phyloP scores from a whole-genome alignment of 139 green algal species.

The Ostreobium quekettii region DNA sequence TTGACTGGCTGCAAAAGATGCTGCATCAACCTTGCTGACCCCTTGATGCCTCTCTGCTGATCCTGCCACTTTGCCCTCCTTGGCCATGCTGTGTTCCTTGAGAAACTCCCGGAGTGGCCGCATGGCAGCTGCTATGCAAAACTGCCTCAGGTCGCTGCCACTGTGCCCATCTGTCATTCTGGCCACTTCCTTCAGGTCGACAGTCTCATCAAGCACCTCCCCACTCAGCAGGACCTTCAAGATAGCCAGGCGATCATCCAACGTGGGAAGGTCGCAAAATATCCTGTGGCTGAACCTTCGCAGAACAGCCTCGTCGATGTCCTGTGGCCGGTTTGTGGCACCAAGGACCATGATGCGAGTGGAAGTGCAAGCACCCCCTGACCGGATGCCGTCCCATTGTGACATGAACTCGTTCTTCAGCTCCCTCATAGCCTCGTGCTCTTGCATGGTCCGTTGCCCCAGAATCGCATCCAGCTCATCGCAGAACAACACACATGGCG shows the following conservation, averaged over 20 bases:
- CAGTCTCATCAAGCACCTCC: background rate
- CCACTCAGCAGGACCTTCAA: constrained; percentile 16
- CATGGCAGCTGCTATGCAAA: constrained; percentile 59
- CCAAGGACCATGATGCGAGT: constrained; percentile 55
- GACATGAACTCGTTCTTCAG: constrained; percentile 68
- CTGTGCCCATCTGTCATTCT: constrained; percentile 36
- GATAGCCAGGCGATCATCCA: constrained; percentile 41
- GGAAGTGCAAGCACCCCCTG: too few species aligned
- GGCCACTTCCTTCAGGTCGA: constrained; percentile 32
- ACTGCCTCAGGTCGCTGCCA: constrained; percentile 50
- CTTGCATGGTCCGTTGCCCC: constrained; percentile 18
- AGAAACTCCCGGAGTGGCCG: constrained; percentile 52
- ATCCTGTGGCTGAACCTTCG: constrained; percentile 45
- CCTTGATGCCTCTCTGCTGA: background rate
- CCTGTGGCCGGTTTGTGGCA: constrained; percentile 59
- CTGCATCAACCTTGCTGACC: background rate
- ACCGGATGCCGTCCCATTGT: constrained; percentile 53
- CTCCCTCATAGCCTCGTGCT: constrained; percentile 62
- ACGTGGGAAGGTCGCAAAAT: constrained; percentile 50
- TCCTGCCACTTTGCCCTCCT: background rate
- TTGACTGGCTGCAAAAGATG: background rate
- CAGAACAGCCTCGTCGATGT: constrained; percentile 65
- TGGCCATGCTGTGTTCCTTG: background rate
- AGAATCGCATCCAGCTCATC: constrained; percentile 54
- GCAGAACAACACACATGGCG: constrained; percentile 60